Conservation (phyloP, 257 asterid genomes). For the Solanum clarkiae region DNA sequence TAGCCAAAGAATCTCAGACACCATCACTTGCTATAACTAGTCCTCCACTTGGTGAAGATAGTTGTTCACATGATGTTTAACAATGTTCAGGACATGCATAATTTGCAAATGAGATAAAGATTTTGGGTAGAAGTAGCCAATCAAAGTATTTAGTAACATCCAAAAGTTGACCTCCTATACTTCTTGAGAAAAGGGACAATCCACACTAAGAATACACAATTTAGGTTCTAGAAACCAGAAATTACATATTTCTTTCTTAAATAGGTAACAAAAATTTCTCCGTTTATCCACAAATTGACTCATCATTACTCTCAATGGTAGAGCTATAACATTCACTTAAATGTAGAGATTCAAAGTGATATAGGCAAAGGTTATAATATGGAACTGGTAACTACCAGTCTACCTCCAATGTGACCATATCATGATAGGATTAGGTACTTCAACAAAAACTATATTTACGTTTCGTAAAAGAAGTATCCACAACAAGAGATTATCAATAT, state of each 20-base stretch:
- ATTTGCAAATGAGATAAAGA: neutral
- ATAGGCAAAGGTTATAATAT: neutral
- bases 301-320: neutral
- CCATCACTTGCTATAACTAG: constrained; percentile 77
- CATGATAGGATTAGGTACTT: neutral
- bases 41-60: constrained; percentile 70
- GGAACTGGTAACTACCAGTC: neutral
- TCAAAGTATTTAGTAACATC: neutral
- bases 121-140: neutral
- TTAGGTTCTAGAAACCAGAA: neutral
- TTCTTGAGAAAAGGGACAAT: neutral
- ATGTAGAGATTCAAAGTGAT: neutral
- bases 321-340: neutral
- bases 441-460: neutral
- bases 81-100: neutral
- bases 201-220: neutral
- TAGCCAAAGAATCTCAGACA: constrained; percentile 74
- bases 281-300: neutral
- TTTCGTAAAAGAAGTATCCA: neutral
- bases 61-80: constrained; percentile 20
- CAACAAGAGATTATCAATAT: neutral
- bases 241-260: neutral
- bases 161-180: neutral
- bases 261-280: neutral
- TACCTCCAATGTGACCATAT: neutral